Evolutionary conservation across 2,329 filamentous ascomycete genomes (phyloP).

Genomic region (Stachybotrys echinatus): DNA sequence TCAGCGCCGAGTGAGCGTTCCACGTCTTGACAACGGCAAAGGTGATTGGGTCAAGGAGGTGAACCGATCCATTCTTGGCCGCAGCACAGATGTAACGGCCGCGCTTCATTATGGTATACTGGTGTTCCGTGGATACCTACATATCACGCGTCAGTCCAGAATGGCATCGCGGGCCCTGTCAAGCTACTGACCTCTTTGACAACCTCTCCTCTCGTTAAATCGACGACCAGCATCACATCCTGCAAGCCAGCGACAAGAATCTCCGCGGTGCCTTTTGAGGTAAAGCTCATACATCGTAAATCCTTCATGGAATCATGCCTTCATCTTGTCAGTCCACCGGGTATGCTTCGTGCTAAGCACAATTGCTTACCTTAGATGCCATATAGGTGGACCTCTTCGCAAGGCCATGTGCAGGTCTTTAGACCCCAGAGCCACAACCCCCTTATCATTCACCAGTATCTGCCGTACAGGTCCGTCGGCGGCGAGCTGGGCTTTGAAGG

Average conservation of each 20-base stretch:
- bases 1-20: conserved; percentile 81
- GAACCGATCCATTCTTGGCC: conserved; percentile 73
- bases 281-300: conserved; percentile 92
- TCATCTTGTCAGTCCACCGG: conserved; percentile 7
- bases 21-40: conserved; percentile 80
- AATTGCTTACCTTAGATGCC: conserved; percentile 69
- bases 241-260: conserved; percentile 86
- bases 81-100: conserved; percentile 89
- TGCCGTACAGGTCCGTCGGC: conserved; percentile 79
- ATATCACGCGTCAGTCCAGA: background rate
- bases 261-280: conserved; percentile 75
- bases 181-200: conserved; percentile 51
- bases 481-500: conserved; percentile 72
- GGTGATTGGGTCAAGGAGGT: conserved; percentile 76
- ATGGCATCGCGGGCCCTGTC: background rate
- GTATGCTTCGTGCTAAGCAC: background rate
- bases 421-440: conserved; percentile 78
- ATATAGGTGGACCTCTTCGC: conserved; percentile 75
- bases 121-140: conserved; percentile 63
- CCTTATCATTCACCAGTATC: conserved; percentile 85
- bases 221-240: conserved; percentile 74
- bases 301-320: conserved; percentile 76
- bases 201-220: conserved; percentile 65
- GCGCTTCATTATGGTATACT: conserved; percentile 90
- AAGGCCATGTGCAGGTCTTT: conserved; percentile 85